Conservation (phyloP, 2,329 filamentous ascomycete genomes). For the Trichoderma polysporum region DNA sequence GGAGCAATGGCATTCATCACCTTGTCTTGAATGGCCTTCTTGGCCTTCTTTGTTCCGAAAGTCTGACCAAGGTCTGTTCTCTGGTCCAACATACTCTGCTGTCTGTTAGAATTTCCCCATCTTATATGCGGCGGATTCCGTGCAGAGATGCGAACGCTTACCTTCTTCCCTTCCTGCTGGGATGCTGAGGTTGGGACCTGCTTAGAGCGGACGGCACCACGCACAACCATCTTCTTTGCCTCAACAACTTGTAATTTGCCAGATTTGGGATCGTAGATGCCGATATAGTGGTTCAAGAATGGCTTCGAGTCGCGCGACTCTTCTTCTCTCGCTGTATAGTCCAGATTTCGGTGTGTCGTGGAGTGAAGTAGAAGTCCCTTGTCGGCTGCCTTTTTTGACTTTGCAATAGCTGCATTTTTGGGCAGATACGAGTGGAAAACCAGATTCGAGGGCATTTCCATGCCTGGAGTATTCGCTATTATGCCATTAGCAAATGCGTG, state of each 20-base stretch:
- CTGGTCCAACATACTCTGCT: constrained; percentile 58
- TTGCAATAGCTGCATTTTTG: constrained; percentile 34
- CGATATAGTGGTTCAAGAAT: constrained; percentile 62
- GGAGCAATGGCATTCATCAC: constrained; percentile 69
- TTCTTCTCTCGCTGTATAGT: constrained; percentile 59
- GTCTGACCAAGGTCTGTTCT: constrained; percentile 70
- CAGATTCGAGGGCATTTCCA: constrained; percentile 37
- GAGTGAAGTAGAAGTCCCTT: constrained; percentile 59
- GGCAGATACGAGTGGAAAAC: constrained; percentile 52
- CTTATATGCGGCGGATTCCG: neutral
- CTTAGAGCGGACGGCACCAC: constrained; percentile 57
- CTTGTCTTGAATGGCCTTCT: constrained; percentile 69
- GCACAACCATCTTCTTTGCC: constrained; percentile 63
- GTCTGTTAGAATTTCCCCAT: constrained; percentile 26
- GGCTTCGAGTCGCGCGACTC: constrained; percentile 32
- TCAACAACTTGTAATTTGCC: constrained; percentile 61
- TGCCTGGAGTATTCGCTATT: constrained; percentile 39
- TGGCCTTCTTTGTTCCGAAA: constrained; percentile 84
- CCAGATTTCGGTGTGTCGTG: constrained; percentile 54
- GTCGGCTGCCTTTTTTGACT: constrained; percentile 42
- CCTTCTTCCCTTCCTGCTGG: constrained; percentile 24
- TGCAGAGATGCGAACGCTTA: neutral
- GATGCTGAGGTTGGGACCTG: constrained; percentile 50
- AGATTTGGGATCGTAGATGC: constrained; percentile 61
- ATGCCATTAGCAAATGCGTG: constrained; percentile 24